Evolutionary conservation across 2,329 filamentous ascomycete genomes (phyloP), one percentile per base, ranked within the genome.

Genomic region (Dendryphion nanum): DNA sequence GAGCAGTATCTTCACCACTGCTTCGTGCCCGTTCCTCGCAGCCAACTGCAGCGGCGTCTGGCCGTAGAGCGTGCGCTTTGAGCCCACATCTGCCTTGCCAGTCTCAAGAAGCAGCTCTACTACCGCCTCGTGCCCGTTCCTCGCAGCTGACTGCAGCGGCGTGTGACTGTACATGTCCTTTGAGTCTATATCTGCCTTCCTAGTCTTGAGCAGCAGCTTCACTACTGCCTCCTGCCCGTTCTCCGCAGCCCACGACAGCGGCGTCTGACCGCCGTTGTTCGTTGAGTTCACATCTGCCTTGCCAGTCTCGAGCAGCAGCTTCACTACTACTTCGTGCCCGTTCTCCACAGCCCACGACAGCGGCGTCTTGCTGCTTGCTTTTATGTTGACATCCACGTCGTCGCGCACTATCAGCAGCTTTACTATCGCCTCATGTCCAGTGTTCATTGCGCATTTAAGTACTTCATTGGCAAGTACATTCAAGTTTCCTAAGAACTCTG

Each of bases 371-470:
- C 34, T 34, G 18, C 18, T 8, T 10, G 28, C 34, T 3, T 3
- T 18, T n/a, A 18, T 10, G 19, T 36, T 8, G 7, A 20, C 16
- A 4, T 30, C 20, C 14, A 29, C 24, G 6, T 24, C 12, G 6
- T 29, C 13, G n/a, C 14, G 5, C 4, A 5, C 15, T 2, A 41
- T 12, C 8, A 41, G 32, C 10, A 41, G 30, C 12, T 42, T 31
- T 6, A 37, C 33, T 7, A 42, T n/a, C 15, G 26, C 38, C 30
- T 33, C 19, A 30, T 37, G 19, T 18, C 24, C 29, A 4, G 12
- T 10, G 3, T 30, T 4, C 16, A 15, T 8, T 8, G 29, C 29
- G 10, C 29, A 30, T 10, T 13, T 10, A 8, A 30, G 16, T 14
- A 17, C 10, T 30, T 8, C 15, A 15, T 3, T 16, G 29, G 12